Base-by-base conservation (phyloP, 2,329 filamentous ascomycete genomes). In the Alternaria dauci region DNA sequence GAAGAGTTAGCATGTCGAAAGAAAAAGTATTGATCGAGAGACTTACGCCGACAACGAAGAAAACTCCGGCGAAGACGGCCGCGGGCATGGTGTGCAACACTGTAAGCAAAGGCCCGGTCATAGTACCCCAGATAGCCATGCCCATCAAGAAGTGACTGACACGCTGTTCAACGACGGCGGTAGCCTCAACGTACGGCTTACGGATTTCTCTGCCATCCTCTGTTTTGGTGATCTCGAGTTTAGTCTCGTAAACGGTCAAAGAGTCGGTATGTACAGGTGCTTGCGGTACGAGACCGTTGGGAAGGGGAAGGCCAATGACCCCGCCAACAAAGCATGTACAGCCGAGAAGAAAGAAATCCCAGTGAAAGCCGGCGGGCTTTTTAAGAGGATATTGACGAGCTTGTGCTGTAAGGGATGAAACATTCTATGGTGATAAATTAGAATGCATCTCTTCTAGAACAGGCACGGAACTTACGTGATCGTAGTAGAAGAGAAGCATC, bases 201-300 rank as follows among this genome's bases (percentile, higher is more conserved):
- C 81, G 74, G 20, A 83, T 81, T 26, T 81, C 78, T 14, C 78
- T 76, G 3, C 78, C 75, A 25, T 80, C 78, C 36, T 77, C 74
- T 1, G 81, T 81, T 32, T 80, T 68, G 36, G 81, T 80, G 20
- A 81, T 30, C 8, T 74, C 64, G 8, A 75, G 59, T 12, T 62
- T 66, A 2, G 74, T 76, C 53, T 74, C 66, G 54, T 76, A 82
- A 20, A 76, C 69, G 6, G 77, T 83, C 8, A 85, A 72, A 0
- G 82, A 84, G 67, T 86, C 85, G 4, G 84, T 87, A 66, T 87
- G 85, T 1, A 86, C 83, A 2, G 84, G 85, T 12, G 84, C 85
- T 65, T 86, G 84, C 2, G 84, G 84, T 1, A 85, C 82, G 1
- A 86, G 78, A 16, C 84, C 84, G 51, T 86, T 86, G 1, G 84